These are phyloP conservation scores for Sherardia arvensis DNA, from an alignment of 257 asterid species.

Conservation along the genomic window DNA sequence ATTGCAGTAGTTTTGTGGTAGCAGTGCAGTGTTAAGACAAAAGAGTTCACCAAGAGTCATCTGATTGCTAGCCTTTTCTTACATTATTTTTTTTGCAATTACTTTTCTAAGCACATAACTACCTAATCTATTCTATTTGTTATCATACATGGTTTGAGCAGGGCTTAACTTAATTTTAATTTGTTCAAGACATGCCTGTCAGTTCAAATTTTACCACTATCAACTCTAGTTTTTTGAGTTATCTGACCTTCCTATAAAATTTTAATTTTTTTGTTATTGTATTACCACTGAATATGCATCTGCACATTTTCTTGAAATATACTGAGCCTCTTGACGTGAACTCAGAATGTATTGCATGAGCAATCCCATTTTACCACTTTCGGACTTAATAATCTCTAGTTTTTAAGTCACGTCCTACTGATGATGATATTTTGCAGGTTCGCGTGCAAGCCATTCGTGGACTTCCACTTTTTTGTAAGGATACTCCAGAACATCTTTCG, in stretches of 20 bases:
- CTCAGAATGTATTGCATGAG: neutral
- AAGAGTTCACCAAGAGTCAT: neutral
- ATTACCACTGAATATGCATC: neutral
- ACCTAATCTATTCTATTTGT: neutral
- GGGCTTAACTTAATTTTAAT: neutral
- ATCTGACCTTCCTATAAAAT: neutral
- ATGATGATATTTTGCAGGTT: slow-evolving; percentile 32
- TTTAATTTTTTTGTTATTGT: neutral
- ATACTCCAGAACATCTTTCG: slow-evolving; percentile 89
- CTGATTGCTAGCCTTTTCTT: neutral
- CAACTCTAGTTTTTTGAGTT: neutral
- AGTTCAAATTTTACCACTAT: neutral
- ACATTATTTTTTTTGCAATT: neutral
- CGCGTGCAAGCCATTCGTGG: slow-evolving; percentile 97
- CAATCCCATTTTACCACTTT: neutral
- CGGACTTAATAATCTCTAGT: neutral
- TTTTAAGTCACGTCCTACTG: no score
- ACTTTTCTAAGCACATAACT: neutral
- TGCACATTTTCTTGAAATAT: neutral
- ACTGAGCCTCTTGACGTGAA: neutral
- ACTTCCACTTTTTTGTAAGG: slow-evolving; percentile 96
- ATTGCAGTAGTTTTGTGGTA: no score
- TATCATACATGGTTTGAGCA: neutral
- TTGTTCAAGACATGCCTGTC: neutral
- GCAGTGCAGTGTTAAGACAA: neutral